A percentile compares a stretch with the other conserved stretches of the same genome.
phyloP scores from a whole-genome alignment of 306 rosid genomes.

The Lathyrus tuberosus region DNA sequence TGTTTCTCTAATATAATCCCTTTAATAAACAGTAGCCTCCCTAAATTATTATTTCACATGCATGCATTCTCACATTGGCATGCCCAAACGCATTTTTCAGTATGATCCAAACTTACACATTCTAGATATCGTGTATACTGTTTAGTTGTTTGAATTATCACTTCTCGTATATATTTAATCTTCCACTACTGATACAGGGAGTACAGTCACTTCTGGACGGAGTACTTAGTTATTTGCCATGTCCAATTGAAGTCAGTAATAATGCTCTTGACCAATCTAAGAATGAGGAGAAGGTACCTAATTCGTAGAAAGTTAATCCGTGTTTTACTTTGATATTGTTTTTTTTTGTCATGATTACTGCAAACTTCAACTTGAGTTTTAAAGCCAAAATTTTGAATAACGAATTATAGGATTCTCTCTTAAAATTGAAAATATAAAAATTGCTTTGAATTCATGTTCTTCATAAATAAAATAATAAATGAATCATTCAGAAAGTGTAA shows the following conservation, averaged over 20 bases:
- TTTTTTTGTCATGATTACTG: slow-evolving; percentile 25
- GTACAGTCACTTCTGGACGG: slow-evolving; percentile 97
- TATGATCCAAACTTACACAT: slow-evolving; percentile 23
- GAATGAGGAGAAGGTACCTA: slow-evolving; percentile 81
- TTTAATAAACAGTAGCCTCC: background rate
- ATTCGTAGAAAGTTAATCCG: slow-evolving; percentile 23
- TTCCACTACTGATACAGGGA: slow-evolving; percentile 65
- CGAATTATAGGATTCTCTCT: slow-evolving; percentile 17
- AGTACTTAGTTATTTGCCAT: slow-evolving; percentile 86
- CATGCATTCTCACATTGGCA: background rate
- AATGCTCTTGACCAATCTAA: slow-evolving; percentile 92
- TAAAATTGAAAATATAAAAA: slow-evolving; percentile 30
- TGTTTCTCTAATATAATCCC: too few relatives aligned
- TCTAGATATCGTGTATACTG: slow-evolving; percentile 17
- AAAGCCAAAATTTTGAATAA: background rate
- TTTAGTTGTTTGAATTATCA: slow-evolving; percentile 4
- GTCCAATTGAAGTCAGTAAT: slow-evolving; percentile 86
- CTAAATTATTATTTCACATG: slow-evolving; percentile 10
- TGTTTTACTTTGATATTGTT: slow-evolving; percentile 32
- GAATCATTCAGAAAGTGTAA: slow-evolving; percentile 18
- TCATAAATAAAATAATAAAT: background rate
- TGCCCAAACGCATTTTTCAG: slow-evolving; percentile 15
- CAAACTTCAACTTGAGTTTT: slow-evolving; percentile 14
- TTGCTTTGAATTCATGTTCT: slow-evolving; percentile 14
- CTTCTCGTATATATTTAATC: slow-evolving; percentile 36